Conservation (phyloP, 345 rosid species). For the Leavenworthia alabamica region DNA sequence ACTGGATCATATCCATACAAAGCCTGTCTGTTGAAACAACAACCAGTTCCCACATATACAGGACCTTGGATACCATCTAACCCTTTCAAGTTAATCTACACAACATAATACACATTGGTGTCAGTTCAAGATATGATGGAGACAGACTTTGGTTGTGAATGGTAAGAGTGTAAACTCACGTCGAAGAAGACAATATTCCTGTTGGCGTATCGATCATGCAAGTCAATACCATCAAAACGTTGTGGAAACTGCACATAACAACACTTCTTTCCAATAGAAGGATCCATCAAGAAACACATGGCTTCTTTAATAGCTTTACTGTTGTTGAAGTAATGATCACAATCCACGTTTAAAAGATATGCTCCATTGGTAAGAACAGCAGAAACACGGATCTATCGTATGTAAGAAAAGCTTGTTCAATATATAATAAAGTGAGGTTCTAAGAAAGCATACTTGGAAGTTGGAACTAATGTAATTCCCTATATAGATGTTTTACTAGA, state of each 20-base stretch:
- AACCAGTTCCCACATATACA: slow-evolving; percentile 98
- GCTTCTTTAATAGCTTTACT: slow-evolving; percentile 96
- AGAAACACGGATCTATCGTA: slow-evolving; percentile 82
- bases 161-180: slow-evolving; percentile 37
- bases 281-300: slow-evolving; percentile 99
- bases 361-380: slow-evolving; percentile 98
- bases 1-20: slow-evolving; percentile 95
- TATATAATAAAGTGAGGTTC: no score
- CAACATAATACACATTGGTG: not conserved
- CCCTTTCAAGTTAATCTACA: slow-evolving; percentile 96
- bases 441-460: no score
- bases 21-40: slow-evolving; percentile 97
- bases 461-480: no score
- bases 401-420: slow-evolving; percentile 9
- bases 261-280: slow-evolving; percentile 69
- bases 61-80: slow-evolving; percentile 95
- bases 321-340: slow-evolving; percentile 99
- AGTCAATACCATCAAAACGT: slow-evolving; percentile 95
- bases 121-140: not conserved
- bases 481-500: no score
- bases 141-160: not conserved
- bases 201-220: slow-evolving; percentile 97
- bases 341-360: slow-evolving; percentile 88
- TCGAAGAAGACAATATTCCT: slow-evolving; percentile 95
- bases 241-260: slow-evolving; percentile 99